phyloP scores from a whole-genome alignment of 371 early-diverging fungal genomes.

The Fennellomyces sp. region DNA sequence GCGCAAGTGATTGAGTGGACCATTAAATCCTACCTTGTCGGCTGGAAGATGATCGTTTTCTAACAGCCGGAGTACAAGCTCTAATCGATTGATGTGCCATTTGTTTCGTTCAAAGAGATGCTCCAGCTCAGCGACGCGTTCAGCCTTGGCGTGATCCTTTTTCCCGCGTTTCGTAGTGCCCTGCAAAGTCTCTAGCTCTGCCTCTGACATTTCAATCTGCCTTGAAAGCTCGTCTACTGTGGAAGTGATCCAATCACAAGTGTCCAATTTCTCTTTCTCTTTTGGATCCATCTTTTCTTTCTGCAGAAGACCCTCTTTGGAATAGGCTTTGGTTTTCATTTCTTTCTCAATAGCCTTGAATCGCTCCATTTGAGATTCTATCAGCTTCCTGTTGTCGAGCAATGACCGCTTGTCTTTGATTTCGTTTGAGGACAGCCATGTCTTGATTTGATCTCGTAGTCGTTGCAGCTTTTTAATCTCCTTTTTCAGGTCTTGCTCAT shows the following conservation, averaged over 20 bases:
- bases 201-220: slow-evolving; percentile 90
- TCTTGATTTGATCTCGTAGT: slow-evolving; percentile 95
- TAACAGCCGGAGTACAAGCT: slow-evolving; percentile 86
- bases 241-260: slow-evolving; percentile 80
- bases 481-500: slow-evolving; percentile 94
- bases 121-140: slow-evolving; percentile 71
- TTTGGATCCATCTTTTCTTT: slow-evolving; percentile 88
- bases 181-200: slow-evolving; percentile 84
- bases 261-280: slow-evolving; percentile 86
- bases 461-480: slow-evolving; percentile 98
- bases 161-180: slow-evolving; percentile 75
- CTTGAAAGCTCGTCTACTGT: slow-evolving; percentile 82
- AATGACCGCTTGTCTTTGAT: slow-evolving; percentile 95
- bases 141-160: slow-evolving; percentile 72
- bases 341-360: slow-evolving; percentile 98
- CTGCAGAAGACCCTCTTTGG: slow-evolving; percentile 89
- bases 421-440: slow-evolving; percentile 90
- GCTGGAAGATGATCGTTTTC: slow-evolving; percentile 90
- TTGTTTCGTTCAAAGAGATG: slow-evolving; percentile 85
- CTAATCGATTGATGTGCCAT: slow-evolving; percentile 86
- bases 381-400: slow-evolving; percentile 87
- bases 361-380: slow-evolving; percentile 97
- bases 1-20: background rate
- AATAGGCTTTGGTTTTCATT: slow-evolving; percentile 98
- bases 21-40: slow-evolving; percentile 76